Conservation (phyloP, 257 asterid species). For the Nicotiana undulata region DNA sequence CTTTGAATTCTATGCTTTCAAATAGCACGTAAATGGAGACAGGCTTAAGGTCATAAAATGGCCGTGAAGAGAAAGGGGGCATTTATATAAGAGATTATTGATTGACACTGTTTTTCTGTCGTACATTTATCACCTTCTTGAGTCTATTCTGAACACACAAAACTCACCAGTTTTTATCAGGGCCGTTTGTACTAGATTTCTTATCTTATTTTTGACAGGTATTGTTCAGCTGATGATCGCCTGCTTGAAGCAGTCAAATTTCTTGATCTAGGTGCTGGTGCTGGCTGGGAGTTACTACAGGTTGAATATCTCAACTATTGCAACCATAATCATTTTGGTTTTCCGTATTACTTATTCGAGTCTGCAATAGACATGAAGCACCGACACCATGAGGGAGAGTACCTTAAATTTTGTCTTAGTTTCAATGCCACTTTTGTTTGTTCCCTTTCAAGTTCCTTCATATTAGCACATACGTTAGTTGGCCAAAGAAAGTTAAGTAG, state of each 20-base stretch:
- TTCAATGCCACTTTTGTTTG: background rate
- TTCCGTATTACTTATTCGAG: background rate
- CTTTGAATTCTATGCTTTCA: background rate
- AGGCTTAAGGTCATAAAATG: background rate
- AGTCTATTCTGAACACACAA: background rate
- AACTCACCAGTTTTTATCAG: background rate
- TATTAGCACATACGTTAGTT: background rate
- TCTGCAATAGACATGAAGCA: background rate
- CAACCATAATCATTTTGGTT: background rate
- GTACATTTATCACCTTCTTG: background rate
- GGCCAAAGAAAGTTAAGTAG: background rate
- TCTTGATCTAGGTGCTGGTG: slow-evolving; percentile 65
- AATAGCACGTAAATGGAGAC: background rate
- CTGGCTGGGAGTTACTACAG: slow-evolving; percentile 96
- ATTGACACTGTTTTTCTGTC: too few species aligned
- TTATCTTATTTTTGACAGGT: slow-evolving; percentile 29
- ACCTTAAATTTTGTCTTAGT: background rate
- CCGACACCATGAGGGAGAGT: background rate
- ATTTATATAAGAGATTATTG: background rate
- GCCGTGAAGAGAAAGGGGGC: background rate
- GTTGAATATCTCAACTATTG: slow-evolving; percentile 24
- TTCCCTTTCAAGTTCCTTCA: background rate
- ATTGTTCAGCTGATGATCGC: slow-evolving; percentile 78
- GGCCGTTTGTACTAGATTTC: background rate
- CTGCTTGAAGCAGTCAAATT: slow-evolving; percentile 69